These are phyloP conservation scores for Middelhovenomyces tepae DNA, from an alignment of 805 yeast species.

Conservation along the genomic window DNA sequence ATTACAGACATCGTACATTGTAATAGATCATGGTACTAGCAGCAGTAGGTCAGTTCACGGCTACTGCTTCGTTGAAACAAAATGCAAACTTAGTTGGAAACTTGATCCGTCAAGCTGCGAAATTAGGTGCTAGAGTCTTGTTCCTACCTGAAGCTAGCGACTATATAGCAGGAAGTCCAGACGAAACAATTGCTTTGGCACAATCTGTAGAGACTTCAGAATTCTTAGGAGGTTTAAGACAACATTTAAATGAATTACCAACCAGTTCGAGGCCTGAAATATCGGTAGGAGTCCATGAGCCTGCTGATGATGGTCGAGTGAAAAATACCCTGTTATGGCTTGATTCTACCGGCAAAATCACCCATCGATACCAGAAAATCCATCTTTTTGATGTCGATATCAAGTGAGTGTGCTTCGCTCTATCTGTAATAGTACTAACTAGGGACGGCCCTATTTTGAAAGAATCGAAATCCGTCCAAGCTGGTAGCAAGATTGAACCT, in stretches of 20 bases:
- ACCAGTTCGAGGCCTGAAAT: conserved; percentile 44
- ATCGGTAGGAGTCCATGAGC: conserved; percentile 86
- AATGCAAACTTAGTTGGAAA: conserved; percentile 54
- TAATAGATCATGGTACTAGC: conserved; percentile 57
- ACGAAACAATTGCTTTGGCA: conserved; percentile 57
- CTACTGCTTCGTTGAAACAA: conserved; percentile 49
- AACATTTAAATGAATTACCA: conserved; percentile 36
- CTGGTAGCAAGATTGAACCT: conserved; percentile 47
- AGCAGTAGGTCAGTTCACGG: conserved; percentile 83
- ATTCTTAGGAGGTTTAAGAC: conserved; percentile 36
- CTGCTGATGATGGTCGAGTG: conserved; percentile 45
- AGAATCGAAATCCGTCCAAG: conserved; percentile 74
- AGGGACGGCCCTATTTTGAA: conserved; percentile 71
- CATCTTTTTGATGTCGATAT: conserved; percentile 88
- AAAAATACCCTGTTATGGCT: conserved; percentile 71
- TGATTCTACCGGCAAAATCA: conserved; percentile 51
- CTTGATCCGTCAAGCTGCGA: conserved; percentile 57
- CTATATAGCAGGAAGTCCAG: conserved; percentile 64
- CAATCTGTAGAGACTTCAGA: conserved; percentile 33
- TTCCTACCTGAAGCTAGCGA: conserved; percentile 94
- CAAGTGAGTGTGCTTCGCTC: conserved; percentile 14
- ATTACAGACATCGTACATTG: too few relatives aligned
- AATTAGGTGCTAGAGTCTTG: conserved; percentile 51
- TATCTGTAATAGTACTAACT: conserved; percentile 8
- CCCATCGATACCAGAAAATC: conserved; percentile 68